Conservation (phyloP, 352 stramenopile genomes). For the Phytopythium delawarense region DNA sequence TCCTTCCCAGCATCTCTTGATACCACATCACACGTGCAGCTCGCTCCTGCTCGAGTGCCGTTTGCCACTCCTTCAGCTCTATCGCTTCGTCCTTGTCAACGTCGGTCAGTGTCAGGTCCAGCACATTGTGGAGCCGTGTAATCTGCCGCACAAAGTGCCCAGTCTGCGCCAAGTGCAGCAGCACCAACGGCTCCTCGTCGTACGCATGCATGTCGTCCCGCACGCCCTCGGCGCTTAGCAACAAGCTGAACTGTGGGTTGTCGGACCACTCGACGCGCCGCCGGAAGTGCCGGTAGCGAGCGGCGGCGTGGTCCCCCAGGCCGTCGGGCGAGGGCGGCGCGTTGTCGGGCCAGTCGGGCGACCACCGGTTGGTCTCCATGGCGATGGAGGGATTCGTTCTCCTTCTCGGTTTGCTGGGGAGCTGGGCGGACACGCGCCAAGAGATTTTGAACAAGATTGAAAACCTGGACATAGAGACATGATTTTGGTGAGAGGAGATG, state of each 20-base stretch:
- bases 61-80: constrained; percentile 1
- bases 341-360: neutral
- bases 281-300: neutral
- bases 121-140: neutral
- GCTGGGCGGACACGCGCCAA: too few species aligned
- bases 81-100: neutral
- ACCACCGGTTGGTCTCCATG: neutral
- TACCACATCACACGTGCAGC: neutral
- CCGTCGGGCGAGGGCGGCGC: neutral
- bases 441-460: too few species aligned
- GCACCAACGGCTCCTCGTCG: neutral
- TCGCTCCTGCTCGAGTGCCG: neutral
- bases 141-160: constrained; percentile 2
- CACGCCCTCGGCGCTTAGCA: neutral
- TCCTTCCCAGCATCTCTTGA: neutral
- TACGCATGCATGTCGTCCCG: neutral
- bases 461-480: too few species aligned
- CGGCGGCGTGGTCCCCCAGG: neutral
- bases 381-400: neutral
- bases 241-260: neutral
- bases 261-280: neutral
- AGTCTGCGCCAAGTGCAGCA: neutral
- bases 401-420: too few species aligned
- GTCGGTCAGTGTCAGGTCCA: neutral
- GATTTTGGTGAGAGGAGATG: too few species aligned